Evolutionary conservation across 2,329 filamentous ascomycete genomes (phyloP), one percentile per base, ranked within the genome.

Genomic region (Penicillium sp.): DNA sequence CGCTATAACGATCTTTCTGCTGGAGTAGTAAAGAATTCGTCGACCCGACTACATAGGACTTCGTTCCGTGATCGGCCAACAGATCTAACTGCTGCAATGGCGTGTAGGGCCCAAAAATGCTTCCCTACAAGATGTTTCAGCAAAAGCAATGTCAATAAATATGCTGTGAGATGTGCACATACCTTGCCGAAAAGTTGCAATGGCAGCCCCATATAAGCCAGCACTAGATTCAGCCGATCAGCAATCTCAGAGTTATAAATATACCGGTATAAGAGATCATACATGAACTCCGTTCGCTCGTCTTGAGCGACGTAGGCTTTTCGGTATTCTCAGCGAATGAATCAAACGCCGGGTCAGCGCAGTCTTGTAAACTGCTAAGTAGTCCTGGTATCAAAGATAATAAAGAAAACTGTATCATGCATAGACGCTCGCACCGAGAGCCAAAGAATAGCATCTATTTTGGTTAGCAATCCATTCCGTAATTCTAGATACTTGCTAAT

Each of bases 371-470:
- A 66, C 89, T 91, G 66, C 90, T 86, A 67, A 97, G 86, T 57
- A 99, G 83, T 59, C 92, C 91, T 47, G 94, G 94, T 77, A 99
- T 95, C 67, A 99, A 80, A 53, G 93, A 97, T 64, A 99, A 88
- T 47, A 99, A 83, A 45, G 93, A 94, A 77, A 97, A 99, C 73
- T 99, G 94, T 75, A 96, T 92, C 89, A 97, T 96, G 82, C 94
- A 99, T 64, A 99, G 78, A 62, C 89, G 84, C 74, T 99, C 94
- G 73, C 94, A 97, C 65, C 91, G 86, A n/a, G 93, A 91, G 60
- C 94, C 92, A 67, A 97, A 99, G 77, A 99, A 97, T 54, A 99
- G 86, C 89, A 97, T 97, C 92, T 96, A 64, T 0, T 26, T 18
- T 45, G 24, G 21, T 55, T 9, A 54, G 50, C 30, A 18, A 26